phyloP scores from a whole-genome alignment of 345 rosid species.

The Hibiscus trionum region DNA sequence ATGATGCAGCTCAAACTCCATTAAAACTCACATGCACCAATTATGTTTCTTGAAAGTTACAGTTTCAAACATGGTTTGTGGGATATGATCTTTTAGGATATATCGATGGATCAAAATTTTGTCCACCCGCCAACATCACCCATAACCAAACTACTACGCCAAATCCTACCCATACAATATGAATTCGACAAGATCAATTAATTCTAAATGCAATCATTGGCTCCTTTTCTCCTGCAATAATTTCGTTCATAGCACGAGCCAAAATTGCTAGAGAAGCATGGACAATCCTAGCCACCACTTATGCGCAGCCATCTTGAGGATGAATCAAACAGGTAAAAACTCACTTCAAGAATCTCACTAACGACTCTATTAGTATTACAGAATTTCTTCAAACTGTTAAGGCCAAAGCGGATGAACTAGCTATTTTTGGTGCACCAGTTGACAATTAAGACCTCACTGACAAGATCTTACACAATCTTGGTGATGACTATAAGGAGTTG shows the following conservation, averaged over 20 bases:
- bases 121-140: too few species aligned
- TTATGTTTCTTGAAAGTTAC: too few species aligned
- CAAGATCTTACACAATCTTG: background rate
- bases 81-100: too few species aligned
- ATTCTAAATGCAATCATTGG: too few species aligned
- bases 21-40: too few species aligned
- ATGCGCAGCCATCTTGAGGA: background rate
- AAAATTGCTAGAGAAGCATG: background rate
- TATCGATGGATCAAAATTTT: too few species aligned
- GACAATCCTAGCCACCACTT: background rate
- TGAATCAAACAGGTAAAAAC: background rate
- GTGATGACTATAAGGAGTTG: background rate
- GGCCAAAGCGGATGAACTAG: background rate
- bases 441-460: background rate
- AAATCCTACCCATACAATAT: too few species aligned
- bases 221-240: too few species aligned
- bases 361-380: background rate
- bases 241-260: background rate
- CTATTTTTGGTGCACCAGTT: background rate
- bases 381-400: background rate
- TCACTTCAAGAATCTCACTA: background rate
- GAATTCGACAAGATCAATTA: too few species aligned
- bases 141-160: too few species aligned
- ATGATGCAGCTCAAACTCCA: too few species aligned
- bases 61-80: too few species aligned